These are phyloP conservation scores for Tetrahymena thermophila DNA, from an alignment of 73 alveolate genomes.

Conservation along the genomic window DNA sequence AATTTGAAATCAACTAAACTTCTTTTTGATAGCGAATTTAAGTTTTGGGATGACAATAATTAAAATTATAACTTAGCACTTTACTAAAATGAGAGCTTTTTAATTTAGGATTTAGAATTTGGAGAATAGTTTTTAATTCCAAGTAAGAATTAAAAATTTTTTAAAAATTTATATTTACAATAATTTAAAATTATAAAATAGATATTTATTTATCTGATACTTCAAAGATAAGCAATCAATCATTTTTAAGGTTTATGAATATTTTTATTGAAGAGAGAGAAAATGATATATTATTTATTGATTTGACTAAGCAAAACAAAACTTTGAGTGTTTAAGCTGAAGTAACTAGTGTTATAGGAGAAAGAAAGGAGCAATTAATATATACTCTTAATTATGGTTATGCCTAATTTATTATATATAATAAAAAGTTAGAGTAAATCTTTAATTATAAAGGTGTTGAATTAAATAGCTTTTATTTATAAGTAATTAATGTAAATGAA, in stretches of 20 bases:
- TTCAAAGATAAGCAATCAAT: not conserved
- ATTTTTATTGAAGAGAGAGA: not conserved
- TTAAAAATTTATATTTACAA: too few species aligned
- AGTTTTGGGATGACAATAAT: not conserved
- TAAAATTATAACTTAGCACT: not conserved
- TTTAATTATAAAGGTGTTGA: not conserved
- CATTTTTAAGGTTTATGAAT: not conserved
- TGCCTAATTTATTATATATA: not conserved
- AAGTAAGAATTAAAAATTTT: not conserved
- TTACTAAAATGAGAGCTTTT: not conserved
- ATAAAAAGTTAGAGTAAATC: not conserved
- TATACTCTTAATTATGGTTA: not conserved
- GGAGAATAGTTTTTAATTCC: not conserved
- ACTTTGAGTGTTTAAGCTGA: not conserved
- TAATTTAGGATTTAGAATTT: not conserved
- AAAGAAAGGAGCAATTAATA: not conserved
- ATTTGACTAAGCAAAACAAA: not conserved
- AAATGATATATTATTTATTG: not conserved
- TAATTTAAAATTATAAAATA: too few species aligned
- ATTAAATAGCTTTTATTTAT: too few species aligned
- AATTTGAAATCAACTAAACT: not conserved
- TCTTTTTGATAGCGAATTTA: not conserved
- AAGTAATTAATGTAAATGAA: too few species aligned
- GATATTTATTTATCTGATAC: not conserved
- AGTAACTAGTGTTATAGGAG: not conserved